Evolutionary conservation across 78 protist species (phyloP).

Genomic region (Chrysochromulina tobinii): DNA sequence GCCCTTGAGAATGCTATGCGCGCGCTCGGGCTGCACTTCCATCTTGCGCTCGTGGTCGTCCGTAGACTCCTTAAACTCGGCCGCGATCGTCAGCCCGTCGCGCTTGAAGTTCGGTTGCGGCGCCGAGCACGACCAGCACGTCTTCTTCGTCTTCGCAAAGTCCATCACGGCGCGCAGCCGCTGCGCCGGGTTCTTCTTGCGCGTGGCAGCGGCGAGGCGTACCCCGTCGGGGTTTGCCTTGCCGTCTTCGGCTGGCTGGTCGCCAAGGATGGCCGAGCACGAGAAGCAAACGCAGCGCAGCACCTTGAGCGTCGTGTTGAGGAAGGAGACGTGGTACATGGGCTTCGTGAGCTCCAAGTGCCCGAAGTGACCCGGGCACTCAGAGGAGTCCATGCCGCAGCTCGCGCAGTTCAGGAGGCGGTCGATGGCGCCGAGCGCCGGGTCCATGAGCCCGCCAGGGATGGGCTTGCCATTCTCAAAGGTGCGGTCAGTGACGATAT

Average conservation of each 20-base stretch:
- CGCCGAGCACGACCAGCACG: conserved; percentile 13
- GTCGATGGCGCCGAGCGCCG: conserved; percentile 91
- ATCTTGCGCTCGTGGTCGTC: background rate
- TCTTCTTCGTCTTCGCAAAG: background rate
- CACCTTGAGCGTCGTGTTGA: conserved; percentile 64
- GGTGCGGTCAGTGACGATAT: conserved; percentile 51
- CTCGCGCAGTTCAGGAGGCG: conserved; percentile 75
- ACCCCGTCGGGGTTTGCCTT: background rate
- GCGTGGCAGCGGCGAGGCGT: background rate
- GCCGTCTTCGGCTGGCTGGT: background rate
- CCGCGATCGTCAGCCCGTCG: background rate
- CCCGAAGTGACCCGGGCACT: conserved; percentile 99
- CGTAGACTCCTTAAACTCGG: background rate
- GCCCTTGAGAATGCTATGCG: background rate
- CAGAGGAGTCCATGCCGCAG: conserved; percentile 70
- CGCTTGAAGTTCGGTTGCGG: background rate
- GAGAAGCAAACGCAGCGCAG: conserved; percentile 88
- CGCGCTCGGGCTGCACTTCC: background rate
- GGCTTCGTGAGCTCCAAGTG: conserved; percentile 91
- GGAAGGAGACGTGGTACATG: conserved; percentile 88
- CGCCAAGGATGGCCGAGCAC: conserved; percentile 48
- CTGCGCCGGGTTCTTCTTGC: background rate
- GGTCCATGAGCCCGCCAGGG: conserved; percentile 88
- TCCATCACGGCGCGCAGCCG: conserved; percentile 14
- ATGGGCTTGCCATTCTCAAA: conserved; percentile 82